Conservation (phyloP, 305 asterid genomes). For the Lippia alba region DNA sequence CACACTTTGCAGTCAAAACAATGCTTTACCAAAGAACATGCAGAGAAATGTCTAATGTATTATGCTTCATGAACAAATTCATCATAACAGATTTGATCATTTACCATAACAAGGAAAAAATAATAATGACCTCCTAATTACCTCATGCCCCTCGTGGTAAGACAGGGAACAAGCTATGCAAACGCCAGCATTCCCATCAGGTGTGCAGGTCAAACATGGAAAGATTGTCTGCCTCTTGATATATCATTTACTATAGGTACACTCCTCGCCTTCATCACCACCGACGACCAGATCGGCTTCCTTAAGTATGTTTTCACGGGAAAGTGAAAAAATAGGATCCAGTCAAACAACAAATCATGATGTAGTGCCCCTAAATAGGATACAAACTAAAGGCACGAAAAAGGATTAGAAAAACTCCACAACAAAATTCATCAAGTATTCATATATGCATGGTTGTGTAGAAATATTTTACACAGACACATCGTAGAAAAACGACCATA, state of each 20-base stretch:
- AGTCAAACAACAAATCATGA: not conserved
- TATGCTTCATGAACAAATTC: not conserved
- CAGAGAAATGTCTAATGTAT: not conserved
- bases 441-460: too few species aligned
- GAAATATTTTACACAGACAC: too few species aligned
- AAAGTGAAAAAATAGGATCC: not conserved
- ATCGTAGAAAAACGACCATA: too few species aligned
- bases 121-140: conserved; percentile 31
- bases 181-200: conserved; percentile 84
- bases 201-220: conserved; percentile 88
- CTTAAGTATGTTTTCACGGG: conserved; percentile 33
- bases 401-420: too few species aligned
- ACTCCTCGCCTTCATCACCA: conserved; percentile 98
- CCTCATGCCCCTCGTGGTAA: conserved; percentile 99
- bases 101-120: not conserved
- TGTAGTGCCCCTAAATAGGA: too few species aligned
- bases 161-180: conserved; percentile 91
- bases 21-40: conserved; percentile 3
- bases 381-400: too few species aligned
- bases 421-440: too few species aligned
- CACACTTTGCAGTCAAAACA: not conserved
- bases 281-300: conserved; percentile 94
- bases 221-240: conserved; percentile 90
- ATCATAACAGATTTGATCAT: not conserved
- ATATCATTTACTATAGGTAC: conserved; percentile 85